A percentile compares a stretch with the other conserved stretches of the same genome.
Conservation (phyloP, 306 rosid species). For the Heteromeles arbutifolia region DNA sequence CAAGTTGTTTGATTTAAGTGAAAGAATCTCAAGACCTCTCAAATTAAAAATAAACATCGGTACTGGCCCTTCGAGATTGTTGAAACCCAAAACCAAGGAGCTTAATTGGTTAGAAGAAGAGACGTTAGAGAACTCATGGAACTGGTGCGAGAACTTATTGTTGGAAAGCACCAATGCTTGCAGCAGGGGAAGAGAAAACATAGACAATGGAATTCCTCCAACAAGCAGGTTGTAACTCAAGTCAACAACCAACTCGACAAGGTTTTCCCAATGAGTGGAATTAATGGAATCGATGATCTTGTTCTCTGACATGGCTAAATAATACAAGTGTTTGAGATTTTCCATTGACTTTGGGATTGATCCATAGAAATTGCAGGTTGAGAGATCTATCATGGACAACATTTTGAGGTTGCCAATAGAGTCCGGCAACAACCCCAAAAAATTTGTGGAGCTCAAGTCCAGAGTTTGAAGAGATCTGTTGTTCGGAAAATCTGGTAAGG, state of each 20-base stretch:
- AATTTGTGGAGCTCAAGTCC: not conserved
- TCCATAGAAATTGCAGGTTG: not conserved
- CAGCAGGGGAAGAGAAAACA: not conserved
- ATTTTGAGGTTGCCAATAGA: not conserved
- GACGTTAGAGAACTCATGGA: not conserved
- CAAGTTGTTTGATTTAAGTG: not conserved
- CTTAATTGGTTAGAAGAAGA: not conserved
- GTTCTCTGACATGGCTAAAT: not conserved
- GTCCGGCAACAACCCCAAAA: not conserved
- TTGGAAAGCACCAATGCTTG: accelerated
- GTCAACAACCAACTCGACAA: not conserved
- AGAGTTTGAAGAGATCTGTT: not conserved
- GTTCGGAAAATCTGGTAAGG: not conserved
- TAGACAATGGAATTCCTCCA: not conserved
- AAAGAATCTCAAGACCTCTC: not conserved
- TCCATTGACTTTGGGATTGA: not conserved
- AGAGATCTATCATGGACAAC: not conserved
- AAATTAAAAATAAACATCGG: slow-evolving; percentile 1
- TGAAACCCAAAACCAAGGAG: slow-evolving; percentile 1
- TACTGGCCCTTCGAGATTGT: slow-evolving; percentile 11
- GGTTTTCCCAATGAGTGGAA: not conserved
- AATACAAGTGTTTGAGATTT: not conserved
- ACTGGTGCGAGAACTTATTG: not conserved
- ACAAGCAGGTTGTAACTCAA: not conserved
- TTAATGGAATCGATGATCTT: not conserved